These are phyloP conservation scores for Prunus yedoensis DNA, from an alignment of 331 rosid species.

Conservation along the genomic window DNA sequence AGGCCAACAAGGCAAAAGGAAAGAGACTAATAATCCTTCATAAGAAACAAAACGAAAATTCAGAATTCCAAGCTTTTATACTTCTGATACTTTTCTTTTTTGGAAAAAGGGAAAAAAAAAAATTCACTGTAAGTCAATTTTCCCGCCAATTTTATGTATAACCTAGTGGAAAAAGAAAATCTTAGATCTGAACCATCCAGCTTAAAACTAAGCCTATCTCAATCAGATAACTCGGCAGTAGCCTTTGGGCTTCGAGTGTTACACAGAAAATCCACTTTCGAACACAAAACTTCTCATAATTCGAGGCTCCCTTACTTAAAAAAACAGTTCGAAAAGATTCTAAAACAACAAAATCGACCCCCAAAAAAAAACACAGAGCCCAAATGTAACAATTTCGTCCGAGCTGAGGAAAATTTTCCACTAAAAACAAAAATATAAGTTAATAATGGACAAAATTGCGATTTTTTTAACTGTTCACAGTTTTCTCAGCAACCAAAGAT, in stretches of 20 bases:
- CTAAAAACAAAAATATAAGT: slow-evolving; percentile 5
- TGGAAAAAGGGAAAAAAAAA: too few relatives aligned
- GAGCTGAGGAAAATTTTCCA: slow-evolving; percentile 5
- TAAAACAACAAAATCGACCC: background rate
- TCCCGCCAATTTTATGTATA: slow-evolving; percentile 37
- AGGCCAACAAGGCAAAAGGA: background rate
- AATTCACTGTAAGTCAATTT: slow-evolving; percentile 27
- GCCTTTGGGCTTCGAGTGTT: slow-evolving; percentile 22
- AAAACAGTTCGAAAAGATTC: background rate
- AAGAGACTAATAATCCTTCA: background rate
- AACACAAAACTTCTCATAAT: background rate
- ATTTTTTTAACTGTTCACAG: slow-evolving; percentile 16
- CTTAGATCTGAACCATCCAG: background rate
- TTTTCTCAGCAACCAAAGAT: slow-evolving; percentile 11
- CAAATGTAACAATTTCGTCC: background rate
- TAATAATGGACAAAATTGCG: slow-evolving; percentile 8
- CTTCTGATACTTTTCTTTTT: too few relatives aligned
- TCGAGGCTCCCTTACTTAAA: background rate
- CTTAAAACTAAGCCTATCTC: background rate
- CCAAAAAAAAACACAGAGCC: background rate
- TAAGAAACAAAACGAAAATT: background rate
- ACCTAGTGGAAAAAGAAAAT: slow-evolving; percentile 7
- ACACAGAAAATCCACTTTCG: background rate
- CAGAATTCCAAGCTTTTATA: background rate
- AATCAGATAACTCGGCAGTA: background rate